phyloP scores from a whole-genome alignment of 2,329 filamentous ascomycete species.

The Tolypocladium cylindrosporum region DNA sequence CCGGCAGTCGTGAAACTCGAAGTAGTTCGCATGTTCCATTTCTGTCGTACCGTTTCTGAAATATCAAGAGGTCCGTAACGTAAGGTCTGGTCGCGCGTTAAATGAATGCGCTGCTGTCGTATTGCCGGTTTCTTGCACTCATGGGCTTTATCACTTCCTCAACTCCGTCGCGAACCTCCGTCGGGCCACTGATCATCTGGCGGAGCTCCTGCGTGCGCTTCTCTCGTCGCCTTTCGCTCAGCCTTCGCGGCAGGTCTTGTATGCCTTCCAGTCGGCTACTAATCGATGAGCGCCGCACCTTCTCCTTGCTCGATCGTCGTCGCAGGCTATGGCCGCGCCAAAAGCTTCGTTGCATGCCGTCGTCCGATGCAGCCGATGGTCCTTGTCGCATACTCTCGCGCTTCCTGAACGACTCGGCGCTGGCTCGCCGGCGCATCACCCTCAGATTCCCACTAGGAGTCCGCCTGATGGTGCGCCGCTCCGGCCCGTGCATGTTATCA shows the following conservation, averaged over 20 bases:
- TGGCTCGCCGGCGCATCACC: constrained; percentile 44
- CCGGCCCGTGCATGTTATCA: constrained; percentile 26
- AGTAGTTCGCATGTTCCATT: background rate
- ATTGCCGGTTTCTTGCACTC: constrained; percentile 6
- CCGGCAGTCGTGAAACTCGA: background rate
- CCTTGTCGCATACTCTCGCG: constrained; percentile 15
- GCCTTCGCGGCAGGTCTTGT: constrained; percentile 40
- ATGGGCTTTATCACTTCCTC: constrained; percentile 43
- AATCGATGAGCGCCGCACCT: constrained; percentile 25
- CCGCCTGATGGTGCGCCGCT: constrained; percentile 48
- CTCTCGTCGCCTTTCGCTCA: constrained; percentile 49
- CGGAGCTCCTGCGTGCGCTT: constrained; percentile 49
- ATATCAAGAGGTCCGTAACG: background rate
- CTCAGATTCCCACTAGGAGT: constrained; percentile 50
- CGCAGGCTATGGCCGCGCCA: constrained; percentile 21
- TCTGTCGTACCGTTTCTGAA: background rate
- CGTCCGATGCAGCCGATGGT: constrained; percentile 22
- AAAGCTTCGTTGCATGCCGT: constrained; percentile 13
- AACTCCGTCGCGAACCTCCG: constrained; percentile 47
- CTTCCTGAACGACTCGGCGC: constrained; percentile 29
- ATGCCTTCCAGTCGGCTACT: constrained; percentile 41
- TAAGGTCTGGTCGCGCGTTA: background rate
- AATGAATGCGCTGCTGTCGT: background rate
- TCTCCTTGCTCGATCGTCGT: constrained; percentile 13
- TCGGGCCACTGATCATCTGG: constrained; percentile 49